Conservation (phyloP, 495 filamentous ascomycete genomes). For the Aspergillus funiculosus region DNA sequence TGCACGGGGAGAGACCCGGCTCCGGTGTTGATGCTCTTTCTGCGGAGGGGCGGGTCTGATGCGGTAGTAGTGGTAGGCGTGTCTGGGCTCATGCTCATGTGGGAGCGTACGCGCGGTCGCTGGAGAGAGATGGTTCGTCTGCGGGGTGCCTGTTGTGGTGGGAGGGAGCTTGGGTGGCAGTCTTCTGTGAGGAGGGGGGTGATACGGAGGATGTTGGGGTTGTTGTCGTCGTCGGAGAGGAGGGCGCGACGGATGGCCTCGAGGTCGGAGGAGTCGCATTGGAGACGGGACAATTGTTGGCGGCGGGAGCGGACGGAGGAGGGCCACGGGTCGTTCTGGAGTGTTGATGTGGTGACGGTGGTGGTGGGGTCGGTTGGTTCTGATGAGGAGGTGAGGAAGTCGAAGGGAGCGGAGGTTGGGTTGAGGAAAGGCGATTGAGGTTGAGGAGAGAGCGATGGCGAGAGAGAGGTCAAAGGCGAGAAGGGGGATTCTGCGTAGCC, state of each 20-base stretch:
- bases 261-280: slow-evolving; percentile 34
- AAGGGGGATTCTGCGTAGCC: slow-evolving; percentile 27
- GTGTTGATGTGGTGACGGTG: no score
- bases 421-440: slow-evolving; percentile 30
- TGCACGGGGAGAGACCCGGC: slow-evolving; percentile 21
- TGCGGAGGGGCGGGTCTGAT: slow-evolving; percentile 10
- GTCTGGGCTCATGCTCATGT: slow-evolving; percentile 10
- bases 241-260: slow-evolving; percentile 36
- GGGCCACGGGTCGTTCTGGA: slow-evolving; percentile 10
- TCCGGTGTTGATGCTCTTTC: slow-evolving; percentile 26
- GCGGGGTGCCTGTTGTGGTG: slow-evolving; percentile 32
- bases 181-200: slow-evolving; percentile 26
- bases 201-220: slow-evolving; percentile 10
- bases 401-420: slow-evolving; percentile 32
- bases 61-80: neutral
- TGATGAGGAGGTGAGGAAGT: slow-evolving; percentile 11
- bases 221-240: slow-evolving; percentile 26
- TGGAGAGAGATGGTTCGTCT: slow-evolving; percentile 24
- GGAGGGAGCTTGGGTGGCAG: slow-evolving; percentile 43
- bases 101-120: slow-evolving; percentile 26
- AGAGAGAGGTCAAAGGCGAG: slow-evolving; percentile 12
- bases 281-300: slow-evolving; percentile 40
- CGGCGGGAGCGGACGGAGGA: slow-evolving; percentile 31
- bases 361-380: slow-evolving; percentile 11
- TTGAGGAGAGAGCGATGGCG: slow-evolving; percentile 15